Evolutionary conservation across 208 protist species (phyloP).

Genomic region (Acanthamoeba castellanii): DNA sequence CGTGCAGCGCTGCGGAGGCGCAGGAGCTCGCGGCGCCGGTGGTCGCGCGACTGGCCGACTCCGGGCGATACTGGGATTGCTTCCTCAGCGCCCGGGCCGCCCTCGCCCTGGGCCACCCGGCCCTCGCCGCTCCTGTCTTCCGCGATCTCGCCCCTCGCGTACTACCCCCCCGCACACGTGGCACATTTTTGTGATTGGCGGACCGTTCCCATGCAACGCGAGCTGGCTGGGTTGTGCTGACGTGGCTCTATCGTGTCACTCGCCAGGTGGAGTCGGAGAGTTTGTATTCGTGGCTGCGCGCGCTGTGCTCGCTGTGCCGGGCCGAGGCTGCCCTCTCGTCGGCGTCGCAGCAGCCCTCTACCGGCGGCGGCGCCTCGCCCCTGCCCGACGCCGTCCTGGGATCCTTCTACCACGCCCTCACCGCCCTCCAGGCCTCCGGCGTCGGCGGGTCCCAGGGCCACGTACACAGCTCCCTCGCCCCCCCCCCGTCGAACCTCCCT

Average conservation of each 20-base stretch:
- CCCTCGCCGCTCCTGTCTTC: neutral
- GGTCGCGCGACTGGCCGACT: neutral
- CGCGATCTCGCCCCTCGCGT: neutral
- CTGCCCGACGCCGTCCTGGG: neutral
- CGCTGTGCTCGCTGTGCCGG: neutral
- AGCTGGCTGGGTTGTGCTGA: neutral
- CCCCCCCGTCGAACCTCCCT: neutral
- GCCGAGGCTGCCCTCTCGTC: neutral
- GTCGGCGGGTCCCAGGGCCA: neutral
- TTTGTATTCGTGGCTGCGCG: slow-evolving; percentile 9
- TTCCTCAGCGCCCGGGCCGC: neutral
- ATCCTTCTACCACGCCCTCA: slow-evolving; percentile 5
- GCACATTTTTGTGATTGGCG: too few relatives aligned
- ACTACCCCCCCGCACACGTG: neutral
- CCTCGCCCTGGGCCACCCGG: neutral
- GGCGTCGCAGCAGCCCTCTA: too few relatives aligned
- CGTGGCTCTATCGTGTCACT: neutral
- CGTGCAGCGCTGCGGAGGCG: neutral
- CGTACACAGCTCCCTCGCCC: neutral
- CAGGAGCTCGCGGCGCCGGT: neutral
- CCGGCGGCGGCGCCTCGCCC: neutral
- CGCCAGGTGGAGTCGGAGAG: slow-evolving; percentile 3
- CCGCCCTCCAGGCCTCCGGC: neutral
- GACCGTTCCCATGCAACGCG: neutral
- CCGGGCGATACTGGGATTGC: neutral